phyloP scores from a whole-genome alignment of 2,329 filamentous ascomycete species.

The Metarhizium anisopliae region DNA sequence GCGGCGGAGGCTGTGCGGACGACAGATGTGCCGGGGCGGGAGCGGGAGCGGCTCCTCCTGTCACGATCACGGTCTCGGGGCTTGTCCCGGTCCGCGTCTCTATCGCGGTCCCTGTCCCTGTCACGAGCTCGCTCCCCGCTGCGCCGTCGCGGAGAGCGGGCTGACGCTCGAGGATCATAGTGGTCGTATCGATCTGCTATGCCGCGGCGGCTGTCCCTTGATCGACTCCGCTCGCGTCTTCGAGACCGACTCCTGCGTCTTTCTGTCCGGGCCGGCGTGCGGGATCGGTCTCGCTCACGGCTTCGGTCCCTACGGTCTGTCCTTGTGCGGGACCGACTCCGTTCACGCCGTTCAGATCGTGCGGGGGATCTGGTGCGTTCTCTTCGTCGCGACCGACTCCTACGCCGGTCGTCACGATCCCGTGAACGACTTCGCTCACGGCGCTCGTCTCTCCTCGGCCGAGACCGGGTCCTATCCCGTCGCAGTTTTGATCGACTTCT shows the following conservation, averaged over 20 bases:
- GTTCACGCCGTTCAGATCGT: constrained; percentile 25
- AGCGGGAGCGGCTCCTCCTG: constrained; percentile 36
- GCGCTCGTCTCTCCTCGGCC: constrained; percentile 22
- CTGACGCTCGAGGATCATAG: constrained; percentile 12
- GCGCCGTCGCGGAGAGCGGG: constrained; percentile 16
- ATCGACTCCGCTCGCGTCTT: constrained; percentile 12
- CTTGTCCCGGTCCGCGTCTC: constrained; percentile 14
- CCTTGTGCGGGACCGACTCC: constrained; percentile 10
- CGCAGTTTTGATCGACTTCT: constrained; percentile 26
- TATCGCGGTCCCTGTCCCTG: constrained; percentile 9
- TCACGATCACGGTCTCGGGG: constrained; percentile 7
- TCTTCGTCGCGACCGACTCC: constrained; percentile 24
- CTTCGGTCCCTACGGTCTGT: constrained; percentile 11
- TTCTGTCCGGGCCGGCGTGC: background rate
- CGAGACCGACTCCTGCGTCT: constrained; percentile 11
- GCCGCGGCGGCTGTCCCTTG: constrained; percentile 13
- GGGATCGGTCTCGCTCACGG: constrained; percentile 14
- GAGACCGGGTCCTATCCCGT: constrained; percentile 32
- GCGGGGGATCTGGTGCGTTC: constrained; percentile 21
- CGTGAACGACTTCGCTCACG: constrained; percentile 25
- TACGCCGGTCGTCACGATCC: constrained; percentile 22
- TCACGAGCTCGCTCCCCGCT: constrained; percentile 19
- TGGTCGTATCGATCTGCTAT: constrained; percentile 8
- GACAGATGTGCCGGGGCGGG: constrained; percentile 25
- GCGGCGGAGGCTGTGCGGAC: constrained; percentile 29